Conservation (phyloP, 352 stramenopile species). For the Chrysophaeum taylorii region DNA sequence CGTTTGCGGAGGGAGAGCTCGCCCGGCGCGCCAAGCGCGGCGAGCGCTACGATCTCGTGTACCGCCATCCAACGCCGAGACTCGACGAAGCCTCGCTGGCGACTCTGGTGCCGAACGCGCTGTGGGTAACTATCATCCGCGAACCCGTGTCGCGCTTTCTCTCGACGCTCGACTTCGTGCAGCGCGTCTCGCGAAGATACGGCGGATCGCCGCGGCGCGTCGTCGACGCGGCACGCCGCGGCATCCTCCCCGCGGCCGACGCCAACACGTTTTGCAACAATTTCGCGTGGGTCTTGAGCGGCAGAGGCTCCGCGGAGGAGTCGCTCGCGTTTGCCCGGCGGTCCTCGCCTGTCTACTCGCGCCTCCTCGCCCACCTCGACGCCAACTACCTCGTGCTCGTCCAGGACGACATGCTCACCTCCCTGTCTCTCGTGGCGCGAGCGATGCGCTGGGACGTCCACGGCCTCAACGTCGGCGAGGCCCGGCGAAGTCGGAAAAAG, state of each 20-base stretch:
- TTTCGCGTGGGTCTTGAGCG: not conserved
- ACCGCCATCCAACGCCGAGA: conserved; percentile 6
- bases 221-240: not conserved
- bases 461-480: not conserved
- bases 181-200: not conserved
- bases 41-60: conserved; percentile 2
- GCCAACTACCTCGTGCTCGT: not conserved
- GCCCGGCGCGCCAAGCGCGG: not conserved
- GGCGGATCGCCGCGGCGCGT: not conserved
- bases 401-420: not conserved
- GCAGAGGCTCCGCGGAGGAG: not conserved
- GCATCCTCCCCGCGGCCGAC: not conserved
- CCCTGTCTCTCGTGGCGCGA: not conserved
- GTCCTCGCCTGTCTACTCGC: not conserved
- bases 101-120: not conserved
- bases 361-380: not conserved
- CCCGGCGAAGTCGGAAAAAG: not conserved
- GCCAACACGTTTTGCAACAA: conserved; percentile 16
- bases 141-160: conserved; percentile 11
- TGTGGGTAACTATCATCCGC: conserved; percentile 7
- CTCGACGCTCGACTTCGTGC: conserved; percentile 9
- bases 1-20: not conserved
- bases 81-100: not conserved
- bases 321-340: not conserved
- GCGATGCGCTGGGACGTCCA: not conserved